Percentiles rank a stretch among this genome's conserved stretches.
phyloP scores from a whole-genome alignment of 1,284 basidiomycete genomes.

The Earliella scabrosa region DNA sequence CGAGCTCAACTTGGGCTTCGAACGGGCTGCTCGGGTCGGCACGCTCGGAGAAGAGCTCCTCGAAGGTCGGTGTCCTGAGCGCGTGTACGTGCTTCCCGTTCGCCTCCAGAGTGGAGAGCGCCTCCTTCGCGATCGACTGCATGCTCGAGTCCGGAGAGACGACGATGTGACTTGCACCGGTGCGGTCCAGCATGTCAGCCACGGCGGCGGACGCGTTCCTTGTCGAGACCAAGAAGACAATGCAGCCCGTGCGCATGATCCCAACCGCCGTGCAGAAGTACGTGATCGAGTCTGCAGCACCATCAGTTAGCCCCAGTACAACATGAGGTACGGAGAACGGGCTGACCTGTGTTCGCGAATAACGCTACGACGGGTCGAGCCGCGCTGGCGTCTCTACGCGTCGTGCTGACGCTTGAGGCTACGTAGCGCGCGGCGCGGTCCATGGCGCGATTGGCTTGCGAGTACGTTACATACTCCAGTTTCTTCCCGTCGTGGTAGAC shows the following conservation, averaged over 20 bases:
- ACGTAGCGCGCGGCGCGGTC: neutral
- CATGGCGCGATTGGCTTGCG: neutral
- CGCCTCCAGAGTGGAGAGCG: neutral
- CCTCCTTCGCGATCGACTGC: neutral
- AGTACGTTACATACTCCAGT: neutral
- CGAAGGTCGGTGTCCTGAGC: neutral
- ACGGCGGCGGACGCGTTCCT: constrained; percentile 5
- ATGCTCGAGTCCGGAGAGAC: neutral
- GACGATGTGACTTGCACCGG: neutral
- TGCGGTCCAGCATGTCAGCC: constrained; percentile 3
- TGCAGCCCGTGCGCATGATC: neutral
- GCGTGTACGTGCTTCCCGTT: neutral
- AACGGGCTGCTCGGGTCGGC: neutral
- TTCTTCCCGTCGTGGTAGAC: neutral
- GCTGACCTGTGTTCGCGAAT: neutral
- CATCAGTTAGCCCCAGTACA: too few species aligned
- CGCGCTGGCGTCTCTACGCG: too few species aligned
- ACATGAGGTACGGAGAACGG: too few species aligned
- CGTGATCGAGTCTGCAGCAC: neutral
- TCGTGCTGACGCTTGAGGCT: neutral
- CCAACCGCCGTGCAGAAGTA: neutral
- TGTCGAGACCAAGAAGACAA: constrained; percentile 1
- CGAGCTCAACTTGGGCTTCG: neutral
- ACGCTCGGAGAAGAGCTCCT: neutral
- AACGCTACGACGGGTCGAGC: neutral